Evolutionary conservation across 345 rosid species (phyloP), one percentile per base, ranked within the genome.

Genomic region (Erodium maritimum): DNA sequence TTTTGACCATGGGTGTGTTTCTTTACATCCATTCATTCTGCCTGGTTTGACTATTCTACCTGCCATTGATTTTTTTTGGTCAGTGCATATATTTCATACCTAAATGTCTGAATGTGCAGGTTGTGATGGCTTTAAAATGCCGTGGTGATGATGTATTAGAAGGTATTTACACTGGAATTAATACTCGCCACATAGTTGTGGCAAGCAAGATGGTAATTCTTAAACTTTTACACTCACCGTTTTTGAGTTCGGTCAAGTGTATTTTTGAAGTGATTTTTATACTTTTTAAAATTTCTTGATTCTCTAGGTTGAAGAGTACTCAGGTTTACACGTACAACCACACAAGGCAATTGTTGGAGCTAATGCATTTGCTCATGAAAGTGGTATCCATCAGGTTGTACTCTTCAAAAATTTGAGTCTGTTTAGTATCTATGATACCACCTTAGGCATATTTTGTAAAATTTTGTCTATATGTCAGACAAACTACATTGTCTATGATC

Each of bases 321-420:
- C 95, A 0, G 99, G 96, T 16, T 73, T 93, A 77, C 80, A 79
- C 0, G 75, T 86, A 34, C 98, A 88, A 75, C 96, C 98, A 5
- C 98, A 91, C 75, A 91, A 91, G 75, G 98, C 96, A 37, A 84
- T 88, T 67, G 95, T 91, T 72, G 94, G 98, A 67, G 95, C 84
- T 9, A 91, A 91, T 80, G 98, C 96, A 67, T 91, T 91, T 71
- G 95, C 96, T 53, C 96, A 91, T 77, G 96, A 88, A 69, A 91
- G 98, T 66, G 96, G 98, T 56, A 84, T 88, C 59, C 98, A 86
- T 77, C 93, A 91, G 90, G 98, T 88, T 69, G 78, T 62, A 53
- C 10, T 29, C 3, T 20, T 2, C 19, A 20, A 13, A 45, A 10
- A 42, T 42, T 42, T 42, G 48, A 10, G 48, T 10, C 34, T 29